Percentiles rank a stretch among this genome's conserved stretches.
Evolutionary conservation across 371 early-diverging fungal species (phyloP).

Genomic region (Mucor mucedo): DNA sequence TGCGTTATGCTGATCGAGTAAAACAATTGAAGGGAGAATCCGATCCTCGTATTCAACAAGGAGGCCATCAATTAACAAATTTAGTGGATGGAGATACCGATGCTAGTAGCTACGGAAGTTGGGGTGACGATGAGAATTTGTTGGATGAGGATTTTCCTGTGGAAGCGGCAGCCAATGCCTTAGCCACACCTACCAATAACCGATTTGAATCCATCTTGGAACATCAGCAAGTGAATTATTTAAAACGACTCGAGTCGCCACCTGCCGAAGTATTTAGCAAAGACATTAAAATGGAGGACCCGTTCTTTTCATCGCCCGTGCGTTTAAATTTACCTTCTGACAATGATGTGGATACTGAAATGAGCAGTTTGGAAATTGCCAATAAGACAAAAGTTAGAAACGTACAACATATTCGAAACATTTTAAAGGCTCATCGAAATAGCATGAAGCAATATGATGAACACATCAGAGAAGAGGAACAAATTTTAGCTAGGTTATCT

Average conservation of each 20-base stretch:
- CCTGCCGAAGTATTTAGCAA: constrained; percentile 32
- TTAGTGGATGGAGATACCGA: not conserved
- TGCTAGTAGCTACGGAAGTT: constrained; percentile 3
- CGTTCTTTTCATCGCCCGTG: constrained; percentile 10
- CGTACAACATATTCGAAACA: constrained; percentile 26
- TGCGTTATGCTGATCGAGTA: constrained; percentile 89
- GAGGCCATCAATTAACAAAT: not conserved
- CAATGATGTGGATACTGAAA: not conserved
- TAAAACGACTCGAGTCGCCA: constrained; percentile 47
- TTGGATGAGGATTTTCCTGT: constrained; percentile 48
- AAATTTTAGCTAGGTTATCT: constrained; percentile 75
- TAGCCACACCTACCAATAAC: constrained; percentile 44
- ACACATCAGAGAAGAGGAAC: constrained; percentile 76
- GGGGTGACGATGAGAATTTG: constrained; percentile 46
- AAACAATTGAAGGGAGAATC: constrained; percentile 53
- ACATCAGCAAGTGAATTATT: constrained; percentile 33
- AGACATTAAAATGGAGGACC: constrained; percentile 6
- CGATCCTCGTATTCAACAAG: constrained; percentile 34
- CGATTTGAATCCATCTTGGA: constrained; percentile 6
- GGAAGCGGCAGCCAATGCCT: constrained; percentile 28
- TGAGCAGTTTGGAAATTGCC: constrained; percentile 1
- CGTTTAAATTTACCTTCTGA: not conserved
- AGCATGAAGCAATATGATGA: constrained; percentile 83
- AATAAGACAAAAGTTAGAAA: not conserved
- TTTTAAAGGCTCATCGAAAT: constrained; percentile 77